Conservation (phyloP, 768 basidiomycete species). For the Cyclocybe cylindracea region DNA sequence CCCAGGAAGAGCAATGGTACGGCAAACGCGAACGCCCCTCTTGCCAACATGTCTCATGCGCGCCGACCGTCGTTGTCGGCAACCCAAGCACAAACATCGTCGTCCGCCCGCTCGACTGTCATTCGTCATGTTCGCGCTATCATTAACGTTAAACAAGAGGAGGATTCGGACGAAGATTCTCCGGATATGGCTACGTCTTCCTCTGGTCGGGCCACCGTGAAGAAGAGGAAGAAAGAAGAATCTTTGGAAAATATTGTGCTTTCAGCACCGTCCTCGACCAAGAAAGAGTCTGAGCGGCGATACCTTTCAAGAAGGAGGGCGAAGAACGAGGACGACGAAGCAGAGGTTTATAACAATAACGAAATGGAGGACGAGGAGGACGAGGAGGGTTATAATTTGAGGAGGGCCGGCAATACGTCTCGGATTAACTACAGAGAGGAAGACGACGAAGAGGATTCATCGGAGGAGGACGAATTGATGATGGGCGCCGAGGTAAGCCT, state of each 20-base stretch:
- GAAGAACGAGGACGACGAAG: conserved; percentile 12
- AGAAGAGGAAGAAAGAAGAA: conserved; percentile 11
- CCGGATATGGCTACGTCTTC: not conserved
- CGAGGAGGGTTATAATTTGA: conserved; percentile 12
- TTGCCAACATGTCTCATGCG: too few relatives aligned
- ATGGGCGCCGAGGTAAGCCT: conserved; percentile 56
- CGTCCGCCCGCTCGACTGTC: conserved; percentile 29
- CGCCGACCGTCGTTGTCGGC: too few relatives aligned
- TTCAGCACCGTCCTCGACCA: not conserved
- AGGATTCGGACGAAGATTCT: conserved; percentile 37
- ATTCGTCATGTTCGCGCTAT: conserved; percentile 70
- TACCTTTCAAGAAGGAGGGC: conserved; percentile 9
- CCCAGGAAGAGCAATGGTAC: not conserved
- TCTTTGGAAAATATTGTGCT: not conserved
- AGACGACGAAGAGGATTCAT: conserved; percentile 30
- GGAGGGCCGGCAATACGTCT: conserved; percentile 13
- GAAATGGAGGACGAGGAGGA: conserved; percentile 22
- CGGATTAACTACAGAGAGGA: conserved; percentile 25
- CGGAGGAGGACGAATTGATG: conserved; percentile 61
- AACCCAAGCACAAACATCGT: conserved; percentile 5
- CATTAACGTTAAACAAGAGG: conserved; percentile 66
- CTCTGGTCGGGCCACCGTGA: not conserved
- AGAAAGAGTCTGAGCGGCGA: conserved; percentile 4
- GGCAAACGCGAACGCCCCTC: too few relatives aligned
- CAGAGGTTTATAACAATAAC: not conserved